Base-by-base conservation (phyloP, 208 protist species). In the Trypanosoma vivax region DNA sequence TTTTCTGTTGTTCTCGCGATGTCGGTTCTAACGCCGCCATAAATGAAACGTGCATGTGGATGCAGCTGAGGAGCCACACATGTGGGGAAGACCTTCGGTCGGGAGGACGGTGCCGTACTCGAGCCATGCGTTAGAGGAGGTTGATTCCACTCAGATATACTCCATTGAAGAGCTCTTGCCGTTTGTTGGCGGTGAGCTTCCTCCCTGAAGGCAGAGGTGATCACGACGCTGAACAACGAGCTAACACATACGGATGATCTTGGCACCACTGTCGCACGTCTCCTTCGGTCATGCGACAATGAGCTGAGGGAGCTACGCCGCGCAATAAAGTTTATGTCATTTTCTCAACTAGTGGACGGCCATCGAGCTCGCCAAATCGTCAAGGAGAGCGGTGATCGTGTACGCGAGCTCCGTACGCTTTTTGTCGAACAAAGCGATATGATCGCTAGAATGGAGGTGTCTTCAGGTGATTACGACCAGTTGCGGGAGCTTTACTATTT, bases 381-480 rank as follows among this genome's bases (percentile, higher is more conserved):
- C 1, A 58, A 77, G 69, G 63, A 65, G 21, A 79, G 74, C 48
- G 57, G 68, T 48, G 60, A 74, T 29, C 80, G 77, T 42, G 70
- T 94, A 38, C 47, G 83, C 48, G 65, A 88, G 28, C 67, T 94
- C 11, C 65, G 70, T 0, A 55, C 60, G 13, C 61, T 84, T 23
- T 91, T 91, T 45, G 55, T 87, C 33, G 79, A 81, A 57, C 83
- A 91, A 34, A 83, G 80, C 5, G 63, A 84, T 9, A 67, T 91
- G 7, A 87, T 94, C 54, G 54, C 79, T 16, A 72, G 71, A 13
- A 70, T 94, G 43, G 72, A 76, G n/a, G 67, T 65, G 24, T 77
- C 86, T 27, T 80, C 73, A 24, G 48, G 70, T 19, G 75, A 70
- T 64, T 90, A 88, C 53, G 60, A 57, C 23, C 77, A 91, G 33